These are phyloP conservation scores for Oryza brachyantha DNA, from an alignment of 176 grass and related monocot genomes.

Conservation along the genomic window DNA sequence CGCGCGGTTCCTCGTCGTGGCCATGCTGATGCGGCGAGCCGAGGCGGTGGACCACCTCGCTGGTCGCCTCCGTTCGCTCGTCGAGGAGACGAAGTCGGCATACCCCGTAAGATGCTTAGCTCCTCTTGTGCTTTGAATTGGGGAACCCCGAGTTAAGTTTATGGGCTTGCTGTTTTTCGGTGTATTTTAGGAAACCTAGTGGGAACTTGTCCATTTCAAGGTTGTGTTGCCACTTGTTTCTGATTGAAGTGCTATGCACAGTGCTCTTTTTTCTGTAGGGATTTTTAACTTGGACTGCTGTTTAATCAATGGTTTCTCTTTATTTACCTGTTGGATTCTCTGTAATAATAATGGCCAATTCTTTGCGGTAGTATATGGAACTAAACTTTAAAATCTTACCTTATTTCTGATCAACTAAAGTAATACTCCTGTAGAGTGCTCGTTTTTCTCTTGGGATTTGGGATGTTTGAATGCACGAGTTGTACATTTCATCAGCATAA, in stretches of 20 bases:
- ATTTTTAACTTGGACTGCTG: constrained; percentile 3
- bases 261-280: background rate
- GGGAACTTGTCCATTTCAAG: background rate
- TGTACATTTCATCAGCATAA: background rate
- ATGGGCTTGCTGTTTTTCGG: background rate
- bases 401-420: background rate
- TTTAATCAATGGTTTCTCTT: background rate
- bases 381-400: background rate
- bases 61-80: constrained; percentile 61
- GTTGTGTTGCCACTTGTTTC: background rate
- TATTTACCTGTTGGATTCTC: background rate
- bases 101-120: constrained; percentile 60
- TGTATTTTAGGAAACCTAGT: background rate
- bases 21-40: constrained; percentile 66
- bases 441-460: background rate
- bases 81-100: constrained; percentile 68
- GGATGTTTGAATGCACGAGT: background rate
- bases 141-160: background rate
- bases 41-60: constrained; percentile 75
- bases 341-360: background rate
- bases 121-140: constrained; percentile 14
- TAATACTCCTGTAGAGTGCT: background rate
- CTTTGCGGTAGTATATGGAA: background rate
- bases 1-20: constrained; percentile 79
- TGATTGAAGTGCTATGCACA: background rate